phyloP scores from a whole-genome alignment of 140 eudicot species.

The Cichorium intybus region DNA sequence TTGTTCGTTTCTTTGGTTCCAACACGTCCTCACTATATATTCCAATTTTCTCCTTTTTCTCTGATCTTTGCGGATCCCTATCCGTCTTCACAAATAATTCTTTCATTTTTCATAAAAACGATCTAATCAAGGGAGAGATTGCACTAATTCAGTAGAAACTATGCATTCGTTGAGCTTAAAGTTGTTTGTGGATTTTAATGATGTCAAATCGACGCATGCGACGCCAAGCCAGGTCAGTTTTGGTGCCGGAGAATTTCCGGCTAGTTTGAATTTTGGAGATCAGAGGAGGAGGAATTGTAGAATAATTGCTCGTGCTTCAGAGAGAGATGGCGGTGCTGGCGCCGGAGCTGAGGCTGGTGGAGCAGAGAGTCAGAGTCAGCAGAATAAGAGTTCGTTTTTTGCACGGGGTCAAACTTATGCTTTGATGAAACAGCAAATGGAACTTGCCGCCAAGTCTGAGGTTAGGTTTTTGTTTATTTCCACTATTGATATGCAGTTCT shows the following conservation, averaged over 20 bases:
- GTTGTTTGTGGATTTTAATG: too few relatives aligned
- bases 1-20: not conserved
- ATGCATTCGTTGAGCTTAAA: too few relatives aligned
- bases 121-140: not conserved
- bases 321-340: slow-evolving; percentile 38
- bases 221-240: slow-evolving; percentile 26
- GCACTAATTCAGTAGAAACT: not conserved
- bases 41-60: not conserved
- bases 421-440: slow-evolving; percentile 85
- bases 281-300: slow-evolving; percentile 26
- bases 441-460: slow-evolving; percentile 84
- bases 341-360: slow-evolving; percentile 41
- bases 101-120: not conserved
- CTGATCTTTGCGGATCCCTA: slow-evolving; percentile 2
- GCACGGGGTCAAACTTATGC: slow-evolving; percentile 76
- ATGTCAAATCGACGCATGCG: too few relatives aligned
- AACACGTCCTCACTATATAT: not conserved
- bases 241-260: slow-evolving; percentile 17
- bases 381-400: slow-evolving; percentile 44
- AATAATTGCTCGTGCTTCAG: slow-evolving; percentile 56
- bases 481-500: too few relatives aligned
- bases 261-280: slow-evolving; percentile 19
- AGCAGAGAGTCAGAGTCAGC: slow-evolving; percentile 42
- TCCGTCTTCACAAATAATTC: slow-evolving; percentile 2
- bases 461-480: too few relatives aligned